Evolutionary conservation across 2,329 filamentous ascomycete species (phyloP), one percentile per base, ranked within the genome.

Genomic region (Cadophora sp.): DNA sequence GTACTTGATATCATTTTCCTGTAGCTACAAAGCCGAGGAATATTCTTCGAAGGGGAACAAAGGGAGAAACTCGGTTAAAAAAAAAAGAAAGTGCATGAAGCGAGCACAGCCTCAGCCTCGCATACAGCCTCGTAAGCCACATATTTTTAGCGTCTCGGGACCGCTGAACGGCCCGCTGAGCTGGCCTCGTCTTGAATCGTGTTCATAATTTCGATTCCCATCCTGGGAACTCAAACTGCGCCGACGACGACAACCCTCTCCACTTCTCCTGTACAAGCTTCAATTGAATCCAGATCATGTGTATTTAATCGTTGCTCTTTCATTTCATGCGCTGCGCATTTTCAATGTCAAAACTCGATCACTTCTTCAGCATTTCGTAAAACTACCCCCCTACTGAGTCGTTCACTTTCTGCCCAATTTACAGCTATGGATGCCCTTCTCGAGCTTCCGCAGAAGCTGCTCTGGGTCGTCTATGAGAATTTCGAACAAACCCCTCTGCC

Each of bases 111-210:
- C 53, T 65, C 60, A 70, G 68, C 69, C 69, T 67, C 61, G 61
- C 58, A 55, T 30, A 24, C 39, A 64, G 50, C 62, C 66, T 66
- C 53, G 55, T 36, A 39, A 66, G 67, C 65, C 64, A 65, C 65
- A 24, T 60, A 30, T 48, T 48, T 47, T 59, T 48, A 62, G 24
- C 45, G 22, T 36, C 22, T 51, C 59, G 59, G 59, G 45, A 47
- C 36, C 18, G 51, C 66, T 30, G 61, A 62, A 59, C 45, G n/a
- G 13, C 41, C 53, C 47, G 55, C 56, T 16, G 20, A 30, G 65
- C 27, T 30, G 27, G 27, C 65, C 66, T 70, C 68, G 63, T 66
- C 45, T 65, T 62, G 60, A 65, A 72, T 64, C 69, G 71, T 72
- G 71, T 72, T 72, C 69, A 71, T 51, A 70, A 64, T 53, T 41